A percentile compares a stretch with the other conserved stretches of the same genome.
Conservation (phyloP, 495 filamentous ascomycete species). For the Trichocladium uniseriatum region DNA sequence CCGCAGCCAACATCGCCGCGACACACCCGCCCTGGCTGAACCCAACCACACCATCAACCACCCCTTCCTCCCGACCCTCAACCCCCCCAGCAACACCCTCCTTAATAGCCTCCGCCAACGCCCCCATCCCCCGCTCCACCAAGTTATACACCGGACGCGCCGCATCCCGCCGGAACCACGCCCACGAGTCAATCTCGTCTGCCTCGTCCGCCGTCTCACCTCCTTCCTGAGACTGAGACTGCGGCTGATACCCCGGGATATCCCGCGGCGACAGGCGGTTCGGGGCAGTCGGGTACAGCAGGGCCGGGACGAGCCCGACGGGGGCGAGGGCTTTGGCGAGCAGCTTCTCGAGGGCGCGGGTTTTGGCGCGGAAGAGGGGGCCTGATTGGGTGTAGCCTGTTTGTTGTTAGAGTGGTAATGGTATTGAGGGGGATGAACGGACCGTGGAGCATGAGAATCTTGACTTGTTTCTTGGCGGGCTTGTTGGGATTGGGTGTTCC, state of each 20-base stretch:
- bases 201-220: slow-evolving; percentile 14
- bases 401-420: slow-evolving; percentile 4
- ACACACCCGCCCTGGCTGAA: slow-evolving; percentile 64
- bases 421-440: background rate
- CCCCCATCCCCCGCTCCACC: slow-evolving; percentile 51
- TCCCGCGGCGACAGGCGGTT: slow-evolving; percentile 53
- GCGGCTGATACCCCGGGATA: slow-evolving; percentile 55
- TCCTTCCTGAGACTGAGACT: background rate
- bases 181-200: slow-evolving; percentile 53
- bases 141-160: slow-evolving; percentile 52
- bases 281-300: slow-evolving; percentile 56
- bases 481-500: background rate
- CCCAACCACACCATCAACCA: slow-evolving; percentile 65
- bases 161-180: slow-evolving; percentile 74
- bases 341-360: slow-evolving; percentile 71
- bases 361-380: slow-evolving; percentile 78
- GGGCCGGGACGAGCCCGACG: slow-evolving; percentile 44
- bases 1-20: slow-evolving; percentile 49
- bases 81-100: slow-evolving; percentile 39
- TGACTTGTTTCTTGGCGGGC: slow-evolving; percentile 32
- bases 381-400: slow-evolving; percentile 87
- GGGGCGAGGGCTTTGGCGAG: slow-evolving; percentile 62
- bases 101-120: slow-evolving; percentile 48
- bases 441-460: slow-evolving; percentile 53
- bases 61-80: background rate